Conservation (phyloP, 2,329 filamentous ascomycete species). For the Epichloe sibirici region DNA sequence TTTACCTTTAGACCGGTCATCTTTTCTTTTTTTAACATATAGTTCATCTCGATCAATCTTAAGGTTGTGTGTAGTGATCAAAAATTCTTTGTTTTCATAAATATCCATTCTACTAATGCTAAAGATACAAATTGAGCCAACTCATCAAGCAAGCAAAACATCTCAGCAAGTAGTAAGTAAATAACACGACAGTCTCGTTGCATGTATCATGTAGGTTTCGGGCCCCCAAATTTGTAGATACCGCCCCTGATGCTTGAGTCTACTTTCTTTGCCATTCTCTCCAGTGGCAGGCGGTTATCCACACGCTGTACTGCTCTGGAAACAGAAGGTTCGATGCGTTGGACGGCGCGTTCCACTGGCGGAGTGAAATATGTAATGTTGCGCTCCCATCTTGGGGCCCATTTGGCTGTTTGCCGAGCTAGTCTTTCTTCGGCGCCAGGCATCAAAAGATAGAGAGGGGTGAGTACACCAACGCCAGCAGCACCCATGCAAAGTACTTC, state of each 20-base stretch:
- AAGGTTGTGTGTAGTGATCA: too few relatives aligned
- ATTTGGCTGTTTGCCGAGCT: constrained; percentile 40
- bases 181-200: too few relatives aligned
- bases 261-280: constrained; percentile 36
- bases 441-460: constrained; percentile 45
- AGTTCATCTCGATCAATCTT: too few relatives aligned
- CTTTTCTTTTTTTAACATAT: too few relatives aligned
- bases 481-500: constrained; percentile 42
- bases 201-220: constrained; percentile 4
- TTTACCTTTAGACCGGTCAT: too few relatives aligned
- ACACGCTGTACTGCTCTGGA: constrained; percentile 32
- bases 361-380: constrained; percentile 41
- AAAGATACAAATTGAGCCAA: too few relatives aligned
- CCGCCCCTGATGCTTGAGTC: constrained; percentile 35
- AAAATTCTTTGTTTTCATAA: too few relatives aligned
- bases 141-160: too few relatives aligned
- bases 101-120: too few relatives aligned
- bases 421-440: constrained; percentile 44
- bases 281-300: constrained; percentile 35
- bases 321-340: constrained; percentile 36
- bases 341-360: constrained; percentile 34
- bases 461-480: constrained; percentile 40
- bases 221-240: constrained; percentile 25
- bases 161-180: too few relatives aligned
- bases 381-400: constrained; percentile 48